phyloP scores from a whole-genome alignment of 257 asterid genomes.

The Linderniella brevidens region DNA sequence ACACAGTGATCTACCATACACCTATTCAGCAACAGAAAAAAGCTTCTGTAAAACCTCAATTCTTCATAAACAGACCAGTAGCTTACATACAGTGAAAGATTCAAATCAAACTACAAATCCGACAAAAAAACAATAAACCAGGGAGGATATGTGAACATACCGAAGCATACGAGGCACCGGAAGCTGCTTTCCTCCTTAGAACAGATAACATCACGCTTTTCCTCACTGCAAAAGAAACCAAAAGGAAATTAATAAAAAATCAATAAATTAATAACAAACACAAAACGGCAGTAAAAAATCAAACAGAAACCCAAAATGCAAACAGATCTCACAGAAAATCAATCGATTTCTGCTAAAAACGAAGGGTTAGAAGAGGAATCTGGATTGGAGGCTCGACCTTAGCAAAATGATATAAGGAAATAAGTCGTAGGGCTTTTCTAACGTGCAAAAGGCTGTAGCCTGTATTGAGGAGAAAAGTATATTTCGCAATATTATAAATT shows the following conservation, averaged over 20 bases:
- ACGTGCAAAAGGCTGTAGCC: not conserved
- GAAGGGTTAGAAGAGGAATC: too few species aligned
- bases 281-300: constrained; percentile 1
- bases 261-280: constrained; percentile 9
- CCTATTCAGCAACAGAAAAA: constrained; percentile 18
- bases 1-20: constrained; percentile 30
- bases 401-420: not conserved
- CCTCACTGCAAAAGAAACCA: constrained; percentile 17
- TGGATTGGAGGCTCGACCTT: too few species aligned
- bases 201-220: constrained; percentile 58
- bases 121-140: not conserved
- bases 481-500: too few species aligned
- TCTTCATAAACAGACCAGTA: not conserved
- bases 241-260: too few species aligned
- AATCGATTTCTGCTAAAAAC: not conserved
- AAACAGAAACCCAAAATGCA: not conserved
- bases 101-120: not conserved
- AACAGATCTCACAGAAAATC: not conserved
- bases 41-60: too few species aligned
- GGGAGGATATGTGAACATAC: constrained; percentile 12
- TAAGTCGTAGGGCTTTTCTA: not conserved
- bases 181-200: constrained; percentile 68
- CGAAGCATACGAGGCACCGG: constrained; percentile 49
- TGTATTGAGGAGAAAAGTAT: constrained; percentile 1
- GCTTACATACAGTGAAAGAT: not conserved